phyloP scores from a whole-genome alignment of 192 early-diverging fungal species.

The Coemansia reversa region DNA sequence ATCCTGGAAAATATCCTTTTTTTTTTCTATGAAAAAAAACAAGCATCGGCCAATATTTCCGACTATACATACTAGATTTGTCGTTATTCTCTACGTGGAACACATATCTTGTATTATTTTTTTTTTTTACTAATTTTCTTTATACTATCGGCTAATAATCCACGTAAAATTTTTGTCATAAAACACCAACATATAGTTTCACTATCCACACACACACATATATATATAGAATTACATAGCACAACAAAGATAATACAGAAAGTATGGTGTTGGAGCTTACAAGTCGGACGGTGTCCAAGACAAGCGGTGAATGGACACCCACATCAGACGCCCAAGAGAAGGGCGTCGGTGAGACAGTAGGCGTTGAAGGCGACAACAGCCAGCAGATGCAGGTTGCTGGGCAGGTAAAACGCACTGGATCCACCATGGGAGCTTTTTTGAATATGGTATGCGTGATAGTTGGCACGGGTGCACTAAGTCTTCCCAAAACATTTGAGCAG shows the following conservation, averaged over 20 bases:
- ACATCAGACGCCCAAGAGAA: conserved; percentile 5
- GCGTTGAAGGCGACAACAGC: conserved; percentile 3
- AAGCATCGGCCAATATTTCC: background rate
- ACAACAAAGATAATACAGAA: background rate
- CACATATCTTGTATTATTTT: background rate
- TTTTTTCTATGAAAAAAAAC: background rate
- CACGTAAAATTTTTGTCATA: background rate
- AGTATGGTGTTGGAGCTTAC: conserved; percentile 2
- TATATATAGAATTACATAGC: background rate
- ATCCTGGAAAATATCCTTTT: background rate
- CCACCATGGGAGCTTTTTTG: conserved; percentile 56
- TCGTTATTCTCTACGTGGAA: background rate
- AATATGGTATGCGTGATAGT: conserved; percentile 69
- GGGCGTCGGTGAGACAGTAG: background rate
- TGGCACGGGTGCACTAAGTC: conserved; percentile 73
- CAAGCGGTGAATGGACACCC: conserved; percentile 11
- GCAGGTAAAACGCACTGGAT: conserved; percentile 47
- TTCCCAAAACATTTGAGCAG: conserved; percentile 69
- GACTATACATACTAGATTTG: background rate
- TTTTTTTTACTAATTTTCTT: background rate
- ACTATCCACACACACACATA: background rate
- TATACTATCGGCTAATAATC: background rate
- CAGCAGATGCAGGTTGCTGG: conserved; percentile 8
- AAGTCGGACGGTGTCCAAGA: conserved; percentile 1
- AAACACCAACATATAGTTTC: background rate